Base-by-base conservation (phyloP, 2,329 filamentous ascomycete species). In the Colletotrichum echinochloae region DNA sequence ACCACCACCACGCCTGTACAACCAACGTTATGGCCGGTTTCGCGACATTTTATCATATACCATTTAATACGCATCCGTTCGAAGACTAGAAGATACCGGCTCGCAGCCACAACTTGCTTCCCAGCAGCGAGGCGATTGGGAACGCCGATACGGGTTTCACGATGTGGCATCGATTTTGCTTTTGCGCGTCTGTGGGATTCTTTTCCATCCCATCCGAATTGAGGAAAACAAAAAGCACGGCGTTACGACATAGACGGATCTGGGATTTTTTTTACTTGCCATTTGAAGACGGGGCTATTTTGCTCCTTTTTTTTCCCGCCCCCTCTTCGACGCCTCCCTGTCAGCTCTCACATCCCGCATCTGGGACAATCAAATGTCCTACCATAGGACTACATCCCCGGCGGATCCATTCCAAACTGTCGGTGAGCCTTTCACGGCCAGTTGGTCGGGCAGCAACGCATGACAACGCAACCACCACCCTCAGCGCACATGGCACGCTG, bases 101-200 rank as follows among this genome's bases (percentile, higher is more conserved):
- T 79, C 79, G 68, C 73, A 77, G 80, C 80, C 79, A 80, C 73
- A 71, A 74, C 75, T 80, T 78, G 79, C 79, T 80, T 79, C 77
- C 77, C 78, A 81, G 80, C 77, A 79, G 78, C 78, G 78, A 77
- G 52, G 60, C 66, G 59, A 64, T 65, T 54, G 65, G 72, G 71
- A 72, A 65, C 65, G 59, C 63, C 66, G 57, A 66, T 14, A 69
- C 67, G 71, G 67, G 65, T 65, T 73, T 72, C 67, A 72, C 48
- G 70, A 68, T 67, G 70, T 67, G 69, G 72, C 70, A 73, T 73
- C 66, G 55, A 65, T 54, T 64, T 69, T 46, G 41, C 41, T 59
- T 67, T 70, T 68, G 51, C 65, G 72, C 65, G 46, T 73, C 73
- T 68, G 60, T 62, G 64, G 64, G 67, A 61, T 60, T 33, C 33